Percentiles rank a stretch among this genome's conserved stretches.
Conservation (phyloP, 306 rosid species). For the Dryas drummondii region DNA sequence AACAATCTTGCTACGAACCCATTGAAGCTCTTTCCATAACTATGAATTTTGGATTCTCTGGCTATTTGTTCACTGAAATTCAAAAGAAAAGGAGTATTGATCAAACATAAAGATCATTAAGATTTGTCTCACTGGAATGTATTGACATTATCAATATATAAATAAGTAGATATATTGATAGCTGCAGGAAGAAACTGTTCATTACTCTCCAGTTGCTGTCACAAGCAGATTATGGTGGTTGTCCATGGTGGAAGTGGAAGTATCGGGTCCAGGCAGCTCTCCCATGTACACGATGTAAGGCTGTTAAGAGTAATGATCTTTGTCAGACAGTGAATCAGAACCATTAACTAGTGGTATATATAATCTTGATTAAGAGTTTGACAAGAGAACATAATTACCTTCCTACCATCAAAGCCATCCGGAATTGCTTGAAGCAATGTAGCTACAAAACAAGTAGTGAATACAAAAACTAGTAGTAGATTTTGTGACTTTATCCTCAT, state of each 20-base stretch:
- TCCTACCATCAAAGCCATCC: conserved; percentile 54
- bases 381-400: conserved; percentile 34
- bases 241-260: conserved; percentile 24
- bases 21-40: conserved; percentile 71
- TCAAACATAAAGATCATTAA: not conserved
- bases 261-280: conserved; percentile 33
- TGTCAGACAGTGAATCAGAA: not conserved
- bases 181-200: not conserved
- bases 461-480: conserved; percentile 18
- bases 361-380: no score
- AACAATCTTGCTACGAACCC: conserved; percentile 78
- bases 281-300: conserved; percentile 87
- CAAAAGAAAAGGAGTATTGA: not conserved
- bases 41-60: conserved; percentile 60
- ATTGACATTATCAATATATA: no score
- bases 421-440: conserved; percentile 38
- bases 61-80: conserved; percentile 51
- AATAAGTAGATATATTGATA: no score
- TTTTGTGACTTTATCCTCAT: conserved; percentile 20
- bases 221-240: conserved; percentile 56
- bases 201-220: conserved; percentile 68
- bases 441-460: conserved; percentile 24
- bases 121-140: not conserved
- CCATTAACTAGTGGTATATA: not conserved
- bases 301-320: conserved; percentile 31